Evolutionary conservation across 2,329 filamentous ascomycete genomes (phyloP).

Genomic region (Colletotrichum destructivum): DNA sequence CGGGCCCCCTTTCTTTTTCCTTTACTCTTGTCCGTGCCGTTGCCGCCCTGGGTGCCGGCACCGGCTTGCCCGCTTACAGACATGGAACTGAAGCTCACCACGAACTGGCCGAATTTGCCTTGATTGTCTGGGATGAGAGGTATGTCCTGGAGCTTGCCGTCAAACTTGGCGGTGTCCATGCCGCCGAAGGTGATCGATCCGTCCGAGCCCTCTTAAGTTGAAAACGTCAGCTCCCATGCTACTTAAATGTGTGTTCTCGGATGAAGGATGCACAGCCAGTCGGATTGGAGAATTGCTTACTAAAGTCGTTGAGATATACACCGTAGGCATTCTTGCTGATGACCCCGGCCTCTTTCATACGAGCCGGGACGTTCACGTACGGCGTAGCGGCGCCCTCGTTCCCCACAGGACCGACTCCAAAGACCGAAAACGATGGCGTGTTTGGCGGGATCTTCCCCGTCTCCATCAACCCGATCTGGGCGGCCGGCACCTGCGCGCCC

Average conservation of each 20-base stretch:
- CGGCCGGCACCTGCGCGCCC: background rate
- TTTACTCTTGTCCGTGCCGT: too few relatives aligned
- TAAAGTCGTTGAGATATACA: slow-evolving; percentile 23
- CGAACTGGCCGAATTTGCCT: background rate
- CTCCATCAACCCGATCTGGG: slow-evolving; percentile 10
- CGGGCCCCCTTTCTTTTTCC: background rate
- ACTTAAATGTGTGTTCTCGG: too few relatives aligned
- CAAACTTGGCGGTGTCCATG: slow-evolving; percentile 35
- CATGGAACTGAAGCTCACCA: slow-evolving; percentile 22
- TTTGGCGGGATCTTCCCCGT: background rate
- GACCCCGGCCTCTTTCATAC: slow-evolving; percentile 16
- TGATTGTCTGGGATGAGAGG: background rate
- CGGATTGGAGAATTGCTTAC: background rate
- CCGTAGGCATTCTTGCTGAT: slow-evolving; percentile 12
- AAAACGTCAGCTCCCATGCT: background rate
- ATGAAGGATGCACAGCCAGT: background rate
- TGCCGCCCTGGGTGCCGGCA: background rate
- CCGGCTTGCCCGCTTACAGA: slow-evolving; percentile 5
- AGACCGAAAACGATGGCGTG: background rate
- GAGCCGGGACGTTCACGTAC: slow-evolving; percentile 24
- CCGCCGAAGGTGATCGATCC: slow-evolving; percentile 32
- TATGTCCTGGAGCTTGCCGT: slow-evolving; percentile 23
- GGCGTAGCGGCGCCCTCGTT: background rate
- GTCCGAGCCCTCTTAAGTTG: slow-evolving; percentile 13
- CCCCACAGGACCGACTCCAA: background rate